Base-by-base conservation (phyloP, 192 early-diverging fungal genomes). In the Coemansia sp. region DNA sequence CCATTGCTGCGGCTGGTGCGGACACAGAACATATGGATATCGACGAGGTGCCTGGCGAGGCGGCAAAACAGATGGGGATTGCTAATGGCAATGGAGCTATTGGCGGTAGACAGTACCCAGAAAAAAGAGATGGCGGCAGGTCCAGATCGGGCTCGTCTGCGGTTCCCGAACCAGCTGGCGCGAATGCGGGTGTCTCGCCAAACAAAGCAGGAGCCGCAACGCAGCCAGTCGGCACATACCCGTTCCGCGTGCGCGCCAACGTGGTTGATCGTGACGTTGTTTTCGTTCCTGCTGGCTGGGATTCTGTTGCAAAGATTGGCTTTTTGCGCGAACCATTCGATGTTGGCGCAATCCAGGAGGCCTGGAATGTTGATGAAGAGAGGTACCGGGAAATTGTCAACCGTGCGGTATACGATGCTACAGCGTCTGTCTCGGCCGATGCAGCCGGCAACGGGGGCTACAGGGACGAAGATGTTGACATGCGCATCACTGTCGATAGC, bases 251-350 rank as follows among this genome's bases (percentile, higher is more conserved):
- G 47, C 87, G 89, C 4, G 89, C 94, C 2, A 88, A 93, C 57
- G 89, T 95, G 5, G 88, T 97, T 41, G 95, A 97, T 49, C 90
- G 94, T 43, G 93, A 96, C 65, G 82, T 85, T 39, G 92, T 97
- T 39, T 81, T 94, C 74, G 91, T 98, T 41, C 96, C 96, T 8
- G 77, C 90, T 40, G 96, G 96, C 13, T 98, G 95, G 96, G 96
- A 98, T 76, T 90, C 91, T 18, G 91, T 89, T 85, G 90, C 90
- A 37, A 95, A 96, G 67, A 94, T 99, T 58, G 79, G 86, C 37
- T 86, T 91, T 26, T 62, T 93, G 42, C 85, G 88, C 21, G 89
- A 88, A 63, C 88, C 87, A 16, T 95, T 94, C 68, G 90, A 92
- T 59, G 90, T 88, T 67, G 71, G 86, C 6, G 76, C 80, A 16